Evolutionary conservation across 2,329 filamentous ascomycete genomes (phyloP).

Genomic region (Pyrenophora teres): DNA sequence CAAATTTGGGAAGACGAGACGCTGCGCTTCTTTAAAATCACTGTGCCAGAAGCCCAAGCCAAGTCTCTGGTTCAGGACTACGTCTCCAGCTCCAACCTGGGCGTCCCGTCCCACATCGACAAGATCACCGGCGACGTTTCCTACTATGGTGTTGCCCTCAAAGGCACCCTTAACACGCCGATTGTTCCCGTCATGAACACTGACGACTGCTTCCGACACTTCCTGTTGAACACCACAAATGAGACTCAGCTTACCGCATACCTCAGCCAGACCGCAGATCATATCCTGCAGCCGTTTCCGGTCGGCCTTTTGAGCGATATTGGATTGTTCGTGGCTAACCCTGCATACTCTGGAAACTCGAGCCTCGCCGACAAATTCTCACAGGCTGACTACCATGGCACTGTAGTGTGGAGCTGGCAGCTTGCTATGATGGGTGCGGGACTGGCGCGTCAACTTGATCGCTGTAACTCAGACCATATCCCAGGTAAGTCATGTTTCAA

Average conservation of each 20-base stretch:
- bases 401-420: constrained; percentile 69
- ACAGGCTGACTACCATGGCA: constrained; percentile 65
- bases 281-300: constrained; percentile 63
- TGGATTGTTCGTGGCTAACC: constrained; percentile 65
- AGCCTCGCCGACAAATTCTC: constrained; percentile 57
- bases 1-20: constrained; percentile 67
- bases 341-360: constrained; percentile 58
- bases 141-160: constrained; percentile 63
- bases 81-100: constrained; percentile 49
- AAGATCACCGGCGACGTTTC: constrained; percentile 53
- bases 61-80: constrained; percentile 56
- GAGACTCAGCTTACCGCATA: constrained; percentile 61
- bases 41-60: constrained; percentile 53
- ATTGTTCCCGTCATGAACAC: constrained; percentile 65
- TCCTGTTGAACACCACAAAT: constrained; percentile 65
- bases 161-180: constrained; percentile 52
- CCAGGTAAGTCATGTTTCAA: constrained; percentile 10
- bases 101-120: constrained; percentile 52
- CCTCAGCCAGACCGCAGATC: constrained; percentile 61
- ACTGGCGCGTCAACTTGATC: constrained; percentile 60
- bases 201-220: constrained; percentile 67
- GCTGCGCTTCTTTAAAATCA: constrained; percentile 60
- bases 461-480: constrained; percentile 49
- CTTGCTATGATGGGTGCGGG: constrained; percentile 68
- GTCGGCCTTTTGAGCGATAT: constrained; percentile 62